Conservation (phyloP, 2,329 filamentous ascomycete species). For the Ampelomyces quisqualis region DNA sequence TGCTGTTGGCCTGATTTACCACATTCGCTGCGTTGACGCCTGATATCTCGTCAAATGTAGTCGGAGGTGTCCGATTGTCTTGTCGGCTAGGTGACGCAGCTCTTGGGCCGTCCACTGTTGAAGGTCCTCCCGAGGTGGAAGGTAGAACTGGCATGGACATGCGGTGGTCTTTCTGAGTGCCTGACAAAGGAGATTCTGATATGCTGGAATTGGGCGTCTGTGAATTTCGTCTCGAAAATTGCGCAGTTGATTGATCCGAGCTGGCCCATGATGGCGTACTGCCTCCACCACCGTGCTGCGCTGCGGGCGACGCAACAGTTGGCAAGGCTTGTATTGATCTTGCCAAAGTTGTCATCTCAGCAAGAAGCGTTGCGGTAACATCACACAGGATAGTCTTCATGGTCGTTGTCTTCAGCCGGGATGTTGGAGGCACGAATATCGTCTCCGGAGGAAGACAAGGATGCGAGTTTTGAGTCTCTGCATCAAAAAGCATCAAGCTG, state of each 20-base stretch:
- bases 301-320: conserved; percentile 60
- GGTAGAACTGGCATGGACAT: conserved; percentile 77
- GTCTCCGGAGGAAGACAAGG: conserved; percentile 63
- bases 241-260: conserved; percentile 24
- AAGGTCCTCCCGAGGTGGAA: conserved; percentile 37
- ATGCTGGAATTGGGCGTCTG: conserved; percentile 29
- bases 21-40: conserved; percentile 40
- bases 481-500: conserved; percentile 78
- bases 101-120: conserved; percentile 30
- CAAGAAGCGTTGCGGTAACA: conserved; percentile 48
- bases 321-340: conserved; percentile 55
- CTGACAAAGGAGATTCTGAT: conserved; percentile 35
- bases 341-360: conserved; percentile 51
- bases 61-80: conserved; percentile 42
- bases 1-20: conserved; percentile 44
- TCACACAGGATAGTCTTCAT: conserved; percentile 51
- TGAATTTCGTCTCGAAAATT: conserved; percentile 35
- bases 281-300: conserved; percentile 30
- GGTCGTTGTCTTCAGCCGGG: conserved; percentile 72
- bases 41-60: conserved; percentile 52
- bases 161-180: conserved; percentile 62
- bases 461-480: conserved; percentile 44
- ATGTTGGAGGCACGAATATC: conserved; percentile 66
- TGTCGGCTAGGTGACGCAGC: conserved; percentile 29
- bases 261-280: conserved; percentile 34